A percentile compares a stretch with the other conserved stretches of the same genome.
These are phyloP conservation scores for Podospora fimiseda DNA, from an alignment of 495 filamentous ascomycete genomes.

Conservation along the genomic window DNA sequence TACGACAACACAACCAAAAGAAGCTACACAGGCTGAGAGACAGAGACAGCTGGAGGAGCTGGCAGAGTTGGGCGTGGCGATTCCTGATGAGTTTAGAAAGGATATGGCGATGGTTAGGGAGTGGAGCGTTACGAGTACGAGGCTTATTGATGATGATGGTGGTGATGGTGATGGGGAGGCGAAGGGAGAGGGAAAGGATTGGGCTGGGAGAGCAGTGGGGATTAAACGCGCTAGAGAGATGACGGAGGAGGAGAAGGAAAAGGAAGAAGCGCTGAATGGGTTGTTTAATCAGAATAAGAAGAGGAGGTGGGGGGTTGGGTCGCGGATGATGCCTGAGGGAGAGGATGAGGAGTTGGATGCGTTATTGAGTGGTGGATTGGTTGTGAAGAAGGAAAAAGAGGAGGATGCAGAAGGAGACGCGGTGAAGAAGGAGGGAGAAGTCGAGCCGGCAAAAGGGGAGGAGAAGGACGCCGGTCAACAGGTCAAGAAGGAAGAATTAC, in stretches of 20 bases:
- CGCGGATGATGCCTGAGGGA: constrained; percentile 58
- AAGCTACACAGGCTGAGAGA: constrained; percentile 57
- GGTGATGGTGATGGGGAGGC: no score
- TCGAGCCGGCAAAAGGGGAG: background rate
- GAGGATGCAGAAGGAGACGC: constrained; percentile 22
- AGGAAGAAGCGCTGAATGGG: constrained; percentile 53
- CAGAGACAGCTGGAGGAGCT: constrained; percentile 79
- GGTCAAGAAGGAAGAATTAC: constrained; percentile 6
- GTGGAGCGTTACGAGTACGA: constrained; percentile 69
- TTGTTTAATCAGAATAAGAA: constrained; percentile 50
- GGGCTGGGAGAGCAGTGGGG: constrained; percentile 40
- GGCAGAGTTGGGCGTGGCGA: constrained; percentile 75
- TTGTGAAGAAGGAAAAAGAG: constrained; percentile 31
- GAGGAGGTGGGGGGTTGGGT: constrained; percentile 69
- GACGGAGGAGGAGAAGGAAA: constrained; percentile 57
- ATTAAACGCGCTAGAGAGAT: constrained; percentile 63
- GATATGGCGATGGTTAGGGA: constrained; percentile 87
- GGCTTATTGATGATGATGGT: constrained; percentile 27
- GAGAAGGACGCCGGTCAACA: no score
- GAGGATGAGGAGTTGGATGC: constrained; percentile 65
- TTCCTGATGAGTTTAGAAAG: constrained; percentile 70
- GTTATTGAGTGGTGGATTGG: constrained; percentile 50
- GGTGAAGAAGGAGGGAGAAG: constrained; percentile 35
- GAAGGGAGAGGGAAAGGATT: constrained; percentile 31
- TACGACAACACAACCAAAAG: no score